A percentile compares a stretch with the other conserved stretches of the same genome.
Conservation (phyloP, 805 yeast species). For the Metschnikowia cubensis region DNA sequence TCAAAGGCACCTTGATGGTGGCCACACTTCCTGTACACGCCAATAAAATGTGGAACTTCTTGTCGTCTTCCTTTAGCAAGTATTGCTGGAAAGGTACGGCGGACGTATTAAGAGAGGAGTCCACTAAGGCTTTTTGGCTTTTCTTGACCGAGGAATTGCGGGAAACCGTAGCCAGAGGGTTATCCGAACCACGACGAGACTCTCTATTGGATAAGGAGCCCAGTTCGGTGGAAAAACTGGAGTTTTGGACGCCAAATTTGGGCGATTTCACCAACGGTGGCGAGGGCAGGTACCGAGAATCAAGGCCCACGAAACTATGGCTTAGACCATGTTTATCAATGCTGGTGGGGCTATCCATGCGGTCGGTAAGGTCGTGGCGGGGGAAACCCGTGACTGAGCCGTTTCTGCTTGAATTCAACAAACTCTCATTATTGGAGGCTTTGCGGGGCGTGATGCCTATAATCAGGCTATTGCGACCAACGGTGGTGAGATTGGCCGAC, state of each 20-base stretch:
- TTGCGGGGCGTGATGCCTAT: slow-evolving; percentile 10
- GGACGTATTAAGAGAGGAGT: slow-evolving; percentile 51
- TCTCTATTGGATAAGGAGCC: slow-evolving; percentile 4
- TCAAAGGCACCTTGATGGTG: slow-evolving; percentile 85
- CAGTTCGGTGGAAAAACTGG: background rate
- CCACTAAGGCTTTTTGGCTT: slow-evolving; percentile 50
- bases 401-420: slow-evolving; percentile 6
- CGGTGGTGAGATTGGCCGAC: slow-evolving; percentile 20
- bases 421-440: slow-evolving; percentile 9
- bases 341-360: slow-evolving; percentile 10
- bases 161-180: slow-evolving; percentile 8
- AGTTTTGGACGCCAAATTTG: background rate
- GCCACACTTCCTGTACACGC: slow-evolving; percentile 98
- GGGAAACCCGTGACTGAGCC: slow-evolving; percentile 10
- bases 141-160: slow-evolving; percentile 21
- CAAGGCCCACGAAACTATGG: slow-evolving; percentile 3
- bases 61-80: slow-evolving; percentile 66
- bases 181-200: slow-evolving; percentile 16
- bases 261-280: slow-evolving; percentile 10
- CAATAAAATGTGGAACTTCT: slow-evolving; percentile 78
- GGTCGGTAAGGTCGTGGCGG: slow-evolving; percentile 4
- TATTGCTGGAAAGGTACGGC: slow-evolving; percentile 73
- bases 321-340: background rate
- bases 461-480: slow-evolving; percentile 10
- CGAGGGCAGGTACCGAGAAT: slow-evolving; percentile 10